These are phyloP conservation scores for Saccharum hybrid DNA, from an alignment of 202 grass and related monocot genomes.

Conservation along the genomic window DNA sequence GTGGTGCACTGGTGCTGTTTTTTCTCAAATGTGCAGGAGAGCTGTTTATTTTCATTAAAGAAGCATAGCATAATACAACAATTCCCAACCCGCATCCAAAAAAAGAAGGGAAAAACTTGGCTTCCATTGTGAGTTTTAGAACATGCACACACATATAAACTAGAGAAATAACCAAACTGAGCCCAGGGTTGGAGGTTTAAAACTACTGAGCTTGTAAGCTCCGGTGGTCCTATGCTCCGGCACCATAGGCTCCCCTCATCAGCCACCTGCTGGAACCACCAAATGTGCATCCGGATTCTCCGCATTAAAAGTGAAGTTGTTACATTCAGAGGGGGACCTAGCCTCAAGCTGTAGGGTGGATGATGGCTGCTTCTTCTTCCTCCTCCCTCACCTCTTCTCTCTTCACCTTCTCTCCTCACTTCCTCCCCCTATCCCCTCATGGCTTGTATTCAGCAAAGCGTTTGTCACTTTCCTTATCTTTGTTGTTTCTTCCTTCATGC, in stretches of 20 bases:
- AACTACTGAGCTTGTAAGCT: too few relatives aligned
- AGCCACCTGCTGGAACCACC: not conserved
- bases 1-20: not conserved
- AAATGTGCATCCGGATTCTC: not conserved
- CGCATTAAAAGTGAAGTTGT: not conserved
- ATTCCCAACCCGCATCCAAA: not conserved
- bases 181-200: too few relatives aligned
- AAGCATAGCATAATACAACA: not conserved
- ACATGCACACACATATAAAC: too few relatives aligned
- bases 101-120: too few relatives aligned
- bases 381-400: not conserved
- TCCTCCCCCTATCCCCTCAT: not conserved
- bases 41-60: not conserved
- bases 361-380: not conserved
- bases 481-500: slow-evolving; percentile 32
- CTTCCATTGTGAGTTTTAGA: too few relatives aligned
- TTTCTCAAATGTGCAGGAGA: not conserved
- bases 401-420: not conserved
- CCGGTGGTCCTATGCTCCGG: too few relatives aligned
- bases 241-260: not conserved
- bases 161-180: too few relatives aligned
- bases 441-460: not conserved
- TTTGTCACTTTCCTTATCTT: slow-evolving; percentile 1
- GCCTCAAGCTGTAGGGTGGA: not conserved
- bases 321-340: not conserved